Conservation (phyloP, 208 protist genomes). For the Paratrypanosoma confusum region DNA sequence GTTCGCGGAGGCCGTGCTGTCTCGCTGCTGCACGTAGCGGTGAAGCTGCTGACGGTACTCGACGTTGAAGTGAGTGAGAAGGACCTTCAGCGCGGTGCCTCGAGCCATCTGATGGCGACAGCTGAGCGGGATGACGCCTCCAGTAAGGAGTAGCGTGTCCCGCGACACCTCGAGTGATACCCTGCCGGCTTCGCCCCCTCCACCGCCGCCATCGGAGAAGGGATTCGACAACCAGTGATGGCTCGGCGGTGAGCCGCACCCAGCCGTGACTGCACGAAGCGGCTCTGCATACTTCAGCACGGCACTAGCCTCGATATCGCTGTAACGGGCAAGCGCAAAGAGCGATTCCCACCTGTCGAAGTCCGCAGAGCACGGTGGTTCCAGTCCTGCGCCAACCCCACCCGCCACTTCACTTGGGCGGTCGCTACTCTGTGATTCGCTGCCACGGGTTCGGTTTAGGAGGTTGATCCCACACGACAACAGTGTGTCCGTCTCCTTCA, state of each 20-base stretch:
- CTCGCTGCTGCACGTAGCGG: too few species aligned
- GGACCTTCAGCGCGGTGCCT: slow-evolving; percentile 6
- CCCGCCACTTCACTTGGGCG: slow-evolving; percentile 15
- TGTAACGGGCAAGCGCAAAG: slow-evolving; percentile 36
- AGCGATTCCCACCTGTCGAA: too few species aligned
- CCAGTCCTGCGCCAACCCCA: too few species aligned
- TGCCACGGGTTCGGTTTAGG: slow-evolving; percentile 17
- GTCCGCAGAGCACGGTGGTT: too few species aligned
- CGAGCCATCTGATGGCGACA: slow-evolving; percentile 7
- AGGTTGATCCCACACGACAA: slow-evolving; percentile 28
- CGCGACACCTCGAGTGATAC: slow-evolving; percentile 23
- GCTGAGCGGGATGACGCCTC: slow-evolving; percentile 73
- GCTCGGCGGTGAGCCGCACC: neutral
- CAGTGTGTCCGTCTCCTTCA: slow-evolving; percentile 66
- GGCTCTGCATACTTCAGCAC: slow-evolving; percentile 54
- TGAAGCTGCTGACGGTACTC: too few species aligned
- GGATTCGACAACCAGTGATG: neutral
- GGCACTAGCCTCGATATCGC: slow-evolving; percentile 29
- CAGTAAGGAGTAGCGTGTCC: slow-evolving; percentile 66
- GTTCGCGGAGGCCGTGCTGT: too few species aligned
- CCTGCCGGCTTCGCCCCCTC: neutral
- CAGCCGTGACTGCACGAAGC: neutral
- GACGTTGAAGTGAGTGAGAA: neutral
- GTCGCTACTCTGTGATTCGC: neutral
- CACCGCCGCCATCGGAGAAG: neutral